Evolutionary conservation across 306 rosid species (phyloP).

Genomic region (Pyrus betulifolia): DNA sequence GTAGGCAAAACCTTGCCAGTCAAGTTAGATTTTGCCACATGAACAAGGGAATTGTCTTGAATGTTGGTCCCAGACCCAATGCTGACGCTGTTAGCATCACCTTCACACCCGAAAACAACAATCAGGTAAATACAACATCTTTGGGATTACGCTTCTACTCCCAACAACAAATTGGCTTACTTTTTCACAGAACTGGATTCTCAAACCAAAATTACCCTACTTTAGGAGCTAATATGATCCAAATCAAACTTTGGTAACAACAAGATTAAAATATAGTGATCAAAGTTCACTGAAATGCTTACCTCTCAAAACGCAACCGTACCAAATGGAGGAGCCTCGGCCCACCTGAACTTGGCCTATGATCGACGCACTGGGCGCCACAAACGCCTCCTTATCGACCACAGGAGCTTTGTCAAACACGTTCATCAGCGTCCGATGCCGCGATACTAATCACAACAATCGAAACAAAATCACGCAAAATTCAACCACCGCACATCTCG

Average conservation of each 20-base stretch:
- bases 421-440: constrained; percentile 95
- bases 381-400: constrained; percentile 78
- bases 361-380: constrained; percentile 86
- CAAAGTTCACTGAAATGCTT: neutral
- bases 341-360: constrained; percentile 76
- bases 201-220: neutral
- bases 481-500: neutral
- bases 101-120: constrained; percentile 23
- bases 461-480: neutral
- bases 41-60: constrained; percentile 95
- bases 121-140: constrained; percentile 9
- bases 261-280: neutral
- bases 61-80: constrained; percentile 89
- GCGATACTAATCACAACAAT: constrained; percentile 41
- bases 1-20: constrained; percentile 90
- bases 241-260: neutral
- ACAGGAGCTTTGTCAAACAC: constrained; percentile 61
- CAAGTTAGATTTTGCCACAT: constrained; percentile 79
- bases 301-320: constrained; percentile 96
- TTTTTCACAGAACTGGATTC: neutral
- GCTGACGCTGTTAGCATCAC: constrained; percentile 86
- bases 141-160: neutral
- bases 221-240: neutral
- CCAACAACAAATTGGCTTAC: neutral
- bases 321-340: constrained; percentile 79